phyloP scores from a whole-genome alignment of 2,329 filamentous ascomycete species.

The Aplosporella prunicola region DNA sequence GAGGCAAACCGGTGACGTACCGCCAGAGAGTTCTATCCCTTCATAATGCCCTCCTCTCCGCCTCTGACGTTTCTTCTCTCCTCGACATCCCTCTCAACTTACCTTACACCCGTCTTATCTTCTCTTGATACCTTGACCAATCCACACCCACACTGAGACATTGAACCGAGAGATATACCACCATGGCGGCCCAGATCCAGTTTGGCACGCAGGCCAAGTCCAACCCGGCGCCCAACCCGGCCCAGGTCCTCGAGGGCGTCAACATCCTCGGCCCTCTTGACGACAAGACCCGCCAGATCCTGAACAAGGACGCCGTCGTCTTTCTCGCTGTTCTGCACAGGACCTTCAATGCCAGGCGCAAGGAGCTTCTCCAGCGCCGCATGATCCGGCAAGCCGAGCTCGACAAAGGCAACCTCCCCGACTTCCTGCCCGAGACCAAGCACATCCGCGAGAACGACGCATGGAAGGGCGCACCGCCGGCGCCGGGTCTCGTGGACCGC shows the following conservation, averaged over 20 bases:
- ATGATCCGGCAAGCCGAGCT: conserved; percentile 82
- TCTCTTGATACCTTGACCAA: conserved; percentile 1
- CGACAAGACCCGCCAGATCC: conserved; percentile 76
- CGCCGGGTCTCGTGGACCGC: conserved; percentile 84
- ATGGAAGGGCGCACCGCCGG: conserved; percentile 87
- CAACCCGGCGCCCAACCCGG: conserved; percentile 48
- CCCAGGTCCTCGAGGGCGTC: conserved; percentile 78
- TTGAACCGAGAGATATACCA: conserved; percentile 1
- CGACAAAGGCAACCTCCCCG: conserved; percentile 77
- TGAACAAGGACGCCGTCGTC: conserved; percentile 79
- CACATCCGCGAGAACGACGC: conserved; percentile 89
- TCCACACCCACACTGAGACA: background rate
- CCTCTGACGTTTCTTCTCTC: background rate
- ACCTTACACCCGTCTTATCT: background rate
- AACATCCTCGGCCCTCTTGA: conserved; percentile 71
- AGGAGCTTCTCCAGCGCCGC: conserved; percentile 78
- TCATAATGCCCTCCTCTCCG: conserved; percentile 6
- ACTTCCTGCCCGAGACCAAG: conserved; percentile 93
- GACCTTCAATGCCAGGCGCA: conserved; percentile 84
- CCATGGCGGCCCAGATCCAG: conserved; percentile 8
- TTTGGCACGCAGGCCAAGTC: conserved; percentile 34
- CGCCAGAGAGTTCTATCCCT: background rate
- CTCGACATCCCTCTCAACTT: conserved; percentile 2
- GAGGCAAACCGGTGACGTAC: conserved; percentile 11
- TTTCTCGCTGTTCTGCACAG: conserved; percentile 93